phyloP scores from a whole-genome alignment of 805 yeast species.

The Kodamaea leandrae region DNA sequence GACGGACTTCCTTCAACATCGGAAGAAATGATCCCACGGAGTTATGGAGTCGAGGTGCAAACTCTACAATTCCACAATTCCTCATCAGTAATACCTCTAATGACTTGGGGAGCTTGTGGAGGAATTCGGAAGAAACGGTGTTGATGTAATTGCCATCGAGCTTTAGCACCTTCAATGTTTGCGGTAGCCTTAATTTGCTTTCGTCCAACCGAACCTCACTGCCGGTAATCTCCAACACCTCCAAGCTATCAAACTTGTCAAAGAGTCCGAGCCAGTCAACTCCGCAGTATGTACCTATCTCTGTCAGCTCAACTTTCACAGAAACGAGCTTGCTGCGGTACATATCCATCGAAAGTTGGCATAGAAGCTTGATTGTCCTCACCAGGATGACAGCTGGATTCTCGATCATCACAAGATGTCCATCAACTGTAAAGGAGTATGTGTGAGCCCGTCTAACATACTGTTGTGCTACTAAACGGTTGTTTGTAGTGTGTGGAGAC shows the following conservation, averaged over 20 bases:
- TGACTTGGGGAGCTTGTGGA: constrained; percentile 27
- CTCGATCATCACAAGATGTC: constrained; percentile 25
- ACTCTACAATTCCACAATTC: background rate
- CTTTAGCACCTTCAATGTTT: constrained; percentile 18
- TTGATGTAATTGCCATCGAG: constrained; percentile 27
- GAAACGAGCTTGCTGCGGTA: constrained; percentile 15
- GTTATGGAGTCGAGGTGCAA: background rate
- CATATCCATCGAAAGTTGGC: constrained; percentile 11
- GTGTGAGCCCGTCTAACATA: constrained; percentile 20
- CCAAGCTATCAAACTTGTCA: constrained; percentile 20
- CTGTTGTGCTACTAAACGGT: background rate
- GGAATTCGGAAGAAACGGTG: constrained; percentile 17
- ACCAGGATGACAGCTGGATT: constrained; percentile 33
- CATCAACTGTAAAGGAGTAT: constrained; percentile 25
- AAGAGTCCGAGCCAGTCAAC: constrained; percentile 33
- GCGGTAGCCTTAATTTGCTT: constrained; percentile 24
- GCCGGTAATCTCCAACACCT: constrained; percentile 13
- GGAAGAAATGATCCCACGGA: constrained; percentile 2
- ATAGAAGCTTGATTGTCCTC: constrained; percentile 25
- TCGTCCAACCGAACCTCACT: constrained; percentile 15
- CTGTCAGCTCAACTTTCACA: constrained; percentile 30
- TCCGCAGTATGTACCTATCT: constrained; percentile 32
- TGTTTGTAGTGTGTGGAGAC: background rate
- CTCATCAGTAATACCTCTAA: constrained; percentile 23
- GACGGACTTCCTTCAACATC: constrained; percentile 15